Conservation (phyloP, 257 asterid species). For the Voacanga thouarsii region DNA sequence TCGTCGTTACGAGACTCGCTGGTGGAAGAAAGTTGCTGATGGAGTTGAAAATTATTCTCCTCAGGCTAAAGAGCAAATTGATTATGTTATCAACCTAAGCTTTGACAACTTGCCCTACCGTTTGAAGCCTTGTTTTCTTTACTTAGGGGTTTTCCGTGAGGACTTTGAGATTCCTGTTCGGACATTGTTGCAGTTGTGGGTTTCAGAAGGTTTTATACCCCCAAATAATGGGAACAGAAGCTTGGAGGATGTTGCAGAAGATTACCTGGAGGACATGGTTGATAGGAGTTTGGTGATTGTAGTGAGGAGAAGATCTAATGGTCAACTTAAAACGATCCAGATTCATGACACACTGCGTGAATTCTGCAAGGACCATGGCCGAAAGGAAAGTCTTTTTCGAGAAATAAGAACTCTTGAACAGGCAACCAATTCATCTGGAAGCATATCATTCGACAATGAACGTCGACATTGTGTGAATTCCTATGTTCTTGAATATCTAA, state of each 20-base stretch:
- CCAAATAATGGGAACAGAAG: neutral
- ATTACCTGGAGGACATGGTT: conserved; percentile 16
- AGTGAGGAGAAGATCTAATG: neutral
- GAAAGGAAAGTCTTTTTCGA: conserved; percentile 9
- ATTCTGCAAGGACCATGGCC: conserved; percentile 18
- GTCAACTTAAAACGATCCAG: neutral
- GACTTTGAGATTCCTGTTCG: conserved; percentile 14
- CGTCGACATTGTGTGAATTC: conserved; percentile 20
- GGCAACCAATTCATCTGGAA: no score
- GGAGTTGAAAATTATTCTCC: neutral
- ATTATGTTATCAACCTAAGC: conserved; percentile 15
- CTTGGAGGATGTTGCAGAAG: conserved; percentile 17
- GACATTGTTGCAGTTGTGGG: conserved; percentile 26
- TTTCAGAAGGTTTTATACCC: conserved; percentile 28
- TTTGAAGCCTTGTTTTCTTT: conserved; percentile 22
- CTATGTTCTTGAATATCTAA: neutral
- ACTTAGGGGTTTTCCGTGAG: conserved; percentile 26
- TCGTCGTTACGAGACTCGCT: neutral
- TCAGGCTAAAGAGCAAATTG: neutral
- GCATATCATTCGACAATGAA: neutral
- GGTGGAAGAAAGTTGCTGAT: conserved; percentile 21
- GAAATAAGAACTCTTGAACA: neutral
- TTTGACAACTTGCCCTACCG: conserved; percentile 21
- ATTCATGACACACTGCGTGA: conserved; percentile 22
- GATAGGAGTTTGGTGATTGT: conserved; percentile 18